phyloP scores from a whole-genome alignment of 192 early-diverging fungal genomes.

The Coemansia sp. region DNA sequence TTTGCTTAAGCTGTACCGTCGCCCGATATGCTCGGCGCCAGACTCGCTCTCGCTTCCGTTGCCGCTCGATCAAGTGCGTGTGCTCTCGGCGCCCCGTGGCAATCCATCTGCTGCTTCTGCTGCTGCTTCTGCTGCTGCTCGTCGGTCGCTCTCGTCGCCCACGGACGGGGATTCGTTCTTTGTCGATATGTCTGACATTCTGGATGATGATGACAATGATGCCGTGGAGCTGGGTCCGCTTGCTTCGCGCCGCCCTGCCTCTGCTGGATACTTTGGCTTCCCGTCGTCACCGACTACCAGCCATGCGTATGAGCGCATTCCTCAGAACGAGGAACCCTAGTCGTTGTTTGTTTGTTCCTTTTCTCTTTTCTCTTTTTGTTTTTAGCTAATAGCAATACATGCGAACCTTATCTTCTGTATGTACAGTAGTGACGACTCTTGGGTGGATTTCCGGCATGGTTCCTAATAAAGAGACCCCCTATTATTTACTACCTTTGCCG shows the following conservation, averaged over 20 bases:
- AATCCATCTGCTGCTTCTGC: neutral
- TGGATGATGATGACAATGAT: constrained; percentile 12
- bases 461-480: neutral
- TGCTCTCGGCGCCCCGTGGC: constrained; percentile 26
- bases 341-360: no score
- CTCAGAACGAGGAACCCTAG: constrained; percentile 11
- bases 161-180: constrained; percentile 15
- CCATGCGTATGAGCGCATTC: constrained; percentile 14
- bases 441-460: no score
- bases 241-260: neutral
- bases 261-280: constrained; percentile 24
- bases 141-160: neutral
- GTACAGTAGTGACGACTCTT: no score
- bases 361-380: neutral
- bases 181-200: constrained; percentile 30
- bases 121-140: neutral
- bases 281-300: constrained; percentile 7
- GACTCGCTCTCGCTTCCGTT: constrained; percentile 24
- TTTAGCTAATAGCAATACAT: neutral
- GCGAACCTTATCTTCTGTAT: no score
- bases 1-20: constrained; percentile 72
- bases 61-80: constrained; percentile 20
- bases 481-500: neutral
- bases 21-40: constrained; percentile 45
- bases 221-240: constrained; percentile 18